These are phyloP conservation scores for Helotiales sp. DNA, from an alignment of 2,329 filamentous ascomycete species.

Conservation along the genomic window DNA sequence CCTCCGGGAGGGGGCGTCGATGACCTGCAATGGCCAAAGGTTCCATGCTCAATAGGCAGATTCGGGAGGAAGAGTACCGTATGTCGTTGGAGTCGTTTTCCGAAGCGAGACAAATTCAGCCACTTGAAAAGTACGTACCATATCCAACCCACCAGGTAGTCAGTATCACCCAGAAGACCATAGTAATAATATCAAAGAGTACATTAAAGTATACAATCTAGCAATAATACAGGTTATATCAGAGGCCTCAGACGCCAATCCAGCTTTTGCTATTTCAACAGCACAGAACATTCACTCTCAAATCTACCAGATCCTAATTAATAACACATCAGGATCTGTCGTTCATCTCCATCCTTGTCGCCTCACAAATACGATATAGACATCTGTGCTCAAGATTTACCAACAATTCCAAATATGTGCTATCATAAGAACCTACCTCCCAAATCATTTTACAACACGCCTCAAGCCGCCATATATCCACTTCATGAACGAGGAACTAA, in stretches of 20 bases:
- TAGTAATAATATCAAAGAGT: slow-evolving; percentile 1
- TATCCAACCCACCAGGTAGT: neutral
- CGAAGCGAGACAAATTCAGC: neutral
- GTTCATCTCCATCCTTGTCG: neutral
- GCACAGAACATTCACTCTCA: slow-evolving; percentile 6
- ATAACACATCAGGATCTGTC: neutral
- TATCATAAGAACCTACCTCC: neutral
- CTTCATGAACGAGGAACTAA: neutral
- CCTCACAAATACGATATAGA: slow-evolving; percentile 1
- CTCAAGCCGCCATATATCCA: slow-evolving; percentile 6
- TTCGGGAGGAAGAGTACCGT: neutral
- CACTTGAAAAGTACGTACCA: neutral
- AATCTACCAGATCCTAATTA: neutral
- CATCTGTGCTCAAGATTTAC: neutral
- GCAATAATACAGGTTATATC: neutral
- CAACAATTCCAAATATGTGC: neutral
- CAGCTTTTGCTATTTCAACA: slow-evolving; percentile 2
- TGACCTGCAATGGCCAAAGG: neutral
- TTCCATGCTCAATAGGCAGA: slow-evolving; percentile 1
- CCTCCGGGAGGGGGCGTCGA: neutral
- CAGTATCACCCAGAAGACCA: neutral
- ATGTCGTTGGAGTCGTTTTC: neutral
- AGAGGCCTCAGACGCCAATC: neutral
- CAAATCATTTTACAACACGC: neutral
- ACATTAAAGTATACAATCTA: slow-evolving; percentile 1